phyloP scores from a whole-genome alignment of 352 stramenopile species.

The Phytophthora sansomeana region DNA sequence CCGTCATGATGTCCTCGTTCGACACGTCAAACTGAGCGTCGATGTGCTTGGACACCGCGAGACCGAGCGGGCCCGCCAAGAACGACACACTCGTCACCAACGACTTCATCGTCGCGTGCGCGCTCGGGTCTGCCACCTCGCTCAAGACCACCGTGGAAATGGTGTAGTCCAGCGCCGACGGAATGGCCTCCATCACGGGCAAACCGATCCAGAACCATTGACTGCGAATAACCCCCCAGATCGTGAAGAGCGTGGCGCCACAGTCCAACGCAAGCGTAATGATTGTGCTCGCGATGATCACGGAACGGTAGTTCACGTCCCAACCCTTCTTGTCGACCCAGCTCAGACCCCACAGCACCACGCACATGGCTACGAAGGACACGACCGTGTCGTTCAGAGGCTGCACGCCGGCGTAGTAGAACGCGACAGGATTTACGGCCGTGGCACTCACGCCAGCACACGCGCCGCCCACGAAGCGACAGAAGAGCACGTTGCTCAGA shows the following conservation, averaged over 20 bases:
- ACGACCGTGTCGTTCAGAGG: constrained; percentile 67
- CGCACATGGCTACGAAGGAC: constrained; percentile 48
- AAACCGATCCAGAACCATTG: constrained; percentile 78
- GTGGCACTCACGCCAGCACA: too few species aligned
- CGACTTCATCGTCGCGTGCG: constrained; percentile 31
- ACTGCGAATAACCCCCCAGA: constrained; percentile 68
- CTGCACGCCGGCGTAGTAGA: constrained; percentile 61
- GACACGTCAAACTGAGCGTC: constrained; percentile 64
- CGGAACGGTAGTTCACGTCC: constrained; percentile 47
- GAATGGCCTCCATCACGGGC: constrained; percentile 61
- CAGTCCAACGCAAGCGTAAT: constrained; percentile 51
- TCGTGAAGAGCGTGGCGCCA: constrained; percentile 55
- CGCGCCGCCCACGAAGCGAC: too few species aligned
- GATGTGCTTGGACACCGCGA: constrained; percentile 66
- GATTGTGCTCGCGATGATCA: constrained; percentile 48
- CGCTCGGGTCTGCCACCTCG: constrained; percentile 55
- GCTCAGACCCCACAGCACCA: constrained; percentile 39
- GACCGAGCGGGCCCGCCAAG: constrained; percentile 48
- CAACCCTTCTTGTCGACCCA: constrained; percentile 51
- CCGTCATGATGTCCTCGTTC: constrained; percentile 43
- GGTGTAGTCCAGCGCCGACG: constrained; percentile 60
- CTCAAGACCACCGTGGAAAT: constrained; percentile 56
- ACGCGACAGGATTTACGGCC: too few species aligned
- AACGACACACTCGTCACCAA: constrained; percentile 63
- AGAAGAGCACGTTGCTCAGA: too few species aligned